These are phyloP conservation scores for Chrysochromulina parva DNA, from an alignment of 78 protist genomes.

Conservation along the genomic window DNA sequence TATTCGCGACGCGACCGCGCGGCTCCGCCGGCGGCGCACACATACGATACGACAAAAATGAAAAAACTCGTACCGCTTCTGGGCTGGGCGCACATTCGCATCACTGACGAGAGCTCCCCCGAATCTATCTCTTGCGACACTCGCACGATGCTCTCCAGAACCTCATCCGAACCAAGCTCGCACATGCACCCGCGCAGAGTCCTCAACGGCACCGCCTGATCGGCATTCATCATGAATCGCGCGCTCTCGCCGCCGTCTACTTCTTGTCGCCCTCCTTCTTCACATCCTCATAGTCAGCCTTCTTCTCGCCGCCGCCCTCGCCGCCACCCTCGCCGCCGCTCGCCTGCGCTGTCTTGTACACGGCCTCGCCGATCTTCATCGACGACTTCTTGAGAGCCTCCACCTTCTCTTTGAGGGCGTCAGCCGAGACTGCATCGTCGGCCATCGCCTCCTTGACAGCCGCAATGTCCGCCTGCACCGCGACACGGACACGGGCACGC, in stretches of 20 bases:
- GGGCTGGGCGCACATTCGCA: no score
- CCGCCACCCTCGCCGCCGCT: neutral
- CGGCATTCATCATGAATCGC: no score
- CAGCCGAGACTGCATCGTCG: neutral
- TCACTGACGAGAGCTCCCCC: no score
- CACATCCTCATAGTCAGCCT: neutral
- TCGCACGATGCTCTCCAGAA: no score
- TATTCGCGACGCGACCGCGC: no score
- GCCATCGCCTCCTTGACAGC: neutral
- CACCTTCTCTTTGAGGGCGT: neutral
- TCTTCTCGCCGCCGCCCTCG: neutral
- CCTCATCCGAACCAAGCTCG: no score
- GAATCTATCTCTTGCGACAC: no score
- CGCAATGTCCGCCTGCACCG: neutral
- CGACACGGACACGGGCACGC: neutral
- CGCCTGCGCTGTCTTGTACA: neutral
- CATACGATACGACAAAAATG: no score
- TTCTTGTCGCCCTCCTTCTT: neutral
- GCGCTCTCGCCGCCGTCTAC: neutral
- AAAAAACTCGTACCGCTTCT: no score
- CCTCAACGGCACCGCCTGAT: no score
- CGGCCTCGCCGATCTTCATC: conserved; percentile 41
- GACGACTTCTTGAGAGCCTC: neutral
- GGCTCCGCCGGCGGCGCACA: no score
- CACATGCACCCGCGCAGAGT: no score